Percentiles rank a stretch among this genome's conserved stretches.
Conservation (phyloP, 2,329 filamentous ascomycete genomes). For the Verticillium dahliae region DNA sequence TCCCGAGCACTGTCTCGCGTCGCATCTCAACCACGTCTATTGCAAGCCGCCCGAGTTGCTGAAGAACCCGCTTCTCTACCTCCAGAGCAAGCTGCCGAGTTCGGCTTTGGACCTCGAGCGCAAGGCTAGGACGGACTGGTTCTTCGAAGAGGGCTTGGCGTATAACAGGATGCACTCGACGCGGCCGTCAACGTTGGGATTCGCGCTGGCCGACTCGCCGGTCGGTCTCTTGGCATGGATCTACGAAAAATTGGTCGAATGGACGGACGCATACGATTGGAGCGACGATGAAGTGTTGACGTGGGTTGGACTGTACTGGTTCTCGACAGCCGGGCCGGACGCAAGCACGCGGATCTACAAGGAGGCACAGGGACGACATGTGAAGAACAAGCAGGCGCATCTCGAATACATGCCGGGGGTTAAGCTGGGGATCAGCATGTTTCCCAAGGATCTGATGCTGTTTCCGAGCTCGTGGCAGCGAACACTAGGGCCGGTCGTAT, state of each 20-base stretch:
- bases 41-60: conserved; percentile 40
- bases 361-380: conserved; percentile 35
- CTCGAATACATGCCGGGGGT: conserved; percentile 25
- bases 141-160: conserved; percentile 46
- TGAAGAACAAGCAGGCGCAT: conserved; percentile 24
- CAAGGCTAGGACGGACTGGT: conserved; percentile 49
- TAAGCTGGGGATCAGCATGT: conserved; percentile 42
- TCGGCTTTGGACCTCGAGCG: conserved; percentile 43
- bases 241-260: conserved; percentile 73
- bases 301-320: conserved; percentile 69
- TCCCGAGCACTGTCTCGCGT: conserved; percentile 48
- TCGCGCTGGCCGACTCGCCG: conserved; percentile 62
- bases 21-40: conserved; percentile 52
- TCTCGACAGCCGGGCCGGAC: conserved; percentile 61
- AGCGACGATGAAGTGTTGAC: conserved; percentile 69
- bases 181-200: conserved; percentile 67
- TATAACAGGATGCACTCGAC: conserved; percentile 58
- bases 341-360: conserved; percentile 68
- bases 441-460: conserved; percentile 51
- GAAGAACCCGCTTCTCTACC: conserved; percentile 48
- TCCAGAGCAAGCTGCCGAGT: conserved; percentile 51
- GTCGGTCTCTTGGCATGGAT: conserved; percentile 70
- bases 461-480: conserved; percentile 48
- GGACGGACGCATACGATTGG: conserved; percentile 68
- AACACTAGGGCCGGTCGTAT: conserved; percentile 56